These are phyloP conservation scores for Tilletiopsis washingtonensis DNA, from an alignment of 1,284 basidiomycete genomes.

Conservation along the genomic window DNA sequence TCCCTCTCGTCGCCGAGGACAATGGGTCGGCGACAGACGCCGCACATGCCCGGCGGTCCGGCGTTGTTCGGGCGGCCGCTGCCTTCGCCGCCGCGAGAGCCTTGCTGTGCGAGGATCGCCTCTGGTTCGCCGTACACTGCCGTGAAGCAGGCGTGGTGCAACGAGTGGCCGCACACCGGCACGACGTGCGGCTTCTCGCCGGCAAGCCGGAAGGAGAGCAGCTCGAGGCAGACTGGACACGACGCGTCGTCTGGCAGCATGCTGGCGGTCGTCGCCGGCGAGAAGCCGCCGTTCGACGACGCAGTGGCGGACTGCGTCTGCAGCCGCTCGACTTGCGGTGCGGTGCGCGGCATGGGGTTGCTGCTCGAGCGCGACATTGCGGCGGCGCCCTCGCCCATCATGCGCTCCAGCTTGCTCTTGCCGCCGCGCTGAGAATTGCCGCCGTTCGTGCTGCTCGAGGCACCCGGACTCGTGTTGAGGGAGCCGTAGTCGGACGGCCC, in stretches of 20 bases:
- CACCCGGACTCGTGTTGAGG: neutral
- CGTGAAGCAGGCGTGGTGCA: slow-evolving; percentile 90
- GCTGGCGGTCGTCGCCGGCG: no score
- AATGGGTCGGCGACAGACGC: slow-evolving; percentile 91
- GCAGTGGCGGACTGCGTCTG: no score
- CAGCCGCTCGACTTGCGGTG: no score
- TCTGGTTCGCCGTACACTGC: slow-evolving; percentile 86
- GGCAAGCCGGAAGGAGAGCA: slow-evolving; percentile 68
- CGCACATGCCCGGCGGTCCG: slow-evolving; percentile 72
- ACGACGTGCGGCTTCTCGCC: slow-evolving; percentile 96
- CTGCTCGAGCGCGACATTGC: slow-evolving; percentile 12
- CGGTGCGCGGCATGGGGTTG: no score
- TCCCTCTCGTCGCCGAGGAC: slow-evolving; percentile 62
- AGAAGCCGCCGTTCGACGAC: no score
- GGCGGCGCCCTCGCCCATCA: slow-evolving; percentile 28
- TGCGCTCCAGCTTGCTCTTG: slow-evolving; percentile 25
- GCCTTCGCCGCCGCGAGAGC: neutral
- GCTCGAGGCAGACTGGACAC: slow-evolving; percentile 84
- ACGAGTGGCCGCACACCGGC: slow-evolving; percentile 90
- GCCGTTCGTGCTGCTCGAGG: neutral
- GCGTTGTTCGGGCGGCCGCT: slow-evolving; percentile 49
- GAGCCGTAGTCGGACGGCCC: neutral
- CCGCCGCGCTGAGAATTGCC: neutral
- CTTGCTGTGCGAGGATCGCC: slow-evolving; percentile 45
- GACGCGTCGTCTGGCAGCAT: slow-evolving; percentile 74